Base-by-base conservation (phyloP, 352 stramenopile species). In the Phytopythium aichiense region DNA sequence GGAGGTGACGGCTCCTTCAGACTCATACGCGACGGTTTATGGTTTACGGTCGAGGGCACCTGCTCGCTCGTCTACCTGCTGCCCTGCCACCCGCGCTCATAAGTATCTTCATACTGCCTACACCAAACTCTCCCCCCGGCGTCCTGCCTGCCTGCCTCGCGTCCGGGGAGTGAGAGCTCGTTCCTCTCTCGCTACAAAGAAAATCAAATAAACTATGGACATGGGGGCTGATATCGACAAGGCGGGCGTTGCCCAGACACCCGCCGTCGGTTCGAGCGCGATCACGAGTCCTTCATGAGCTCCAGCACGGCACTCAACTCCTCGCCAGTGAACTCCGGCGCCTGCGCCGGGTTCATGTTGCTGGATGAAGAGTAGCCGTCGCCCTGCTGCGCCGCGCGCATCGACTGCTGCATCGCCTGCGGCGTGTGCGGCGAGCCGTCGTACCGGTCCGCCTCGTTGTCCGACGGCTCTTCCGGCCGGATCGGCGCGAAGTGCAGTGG, bases 281-380 rank as follows among this genome's bases (percentile, higher is more conserved):
- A 4, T 15, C 20, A n/a, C 43, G 18, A 28, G 15, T 89, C 81
- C 63, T 92, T 90, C 83, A 92, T 92, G 54, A 92, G 77, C 56
- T 92, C 78, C 55, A 92, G 50, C 60, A 92, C 83, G 35, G 84
- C 83, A 49, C 71, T 92, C 9, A 92, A 79, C 61, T 92, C 83
- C 68, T 90, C 83, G 22, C 81, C 81, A 15, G 81, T 90, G 53
- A 92, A 88, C 61, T 92, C 83, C 18, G 82, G 73, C 13, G 77
- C 79, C 46, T 73, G 57, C 6, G 83, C 80, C 15, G 73, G 79
- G 48, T 92, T 85, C 75, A 92, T 87, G 1, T 70, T 66, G 57
- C 65, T 64, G 28, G 84, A 51, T 13, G 66, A 45, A 20, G 69
- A 58, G 63, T 80, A 82, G 28, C 61, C 67, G 25, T 78, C 22